Conservation (phyloP, 2,329 filamentous ascomycete genomes). For the Macrophomina tecta region DNA sequence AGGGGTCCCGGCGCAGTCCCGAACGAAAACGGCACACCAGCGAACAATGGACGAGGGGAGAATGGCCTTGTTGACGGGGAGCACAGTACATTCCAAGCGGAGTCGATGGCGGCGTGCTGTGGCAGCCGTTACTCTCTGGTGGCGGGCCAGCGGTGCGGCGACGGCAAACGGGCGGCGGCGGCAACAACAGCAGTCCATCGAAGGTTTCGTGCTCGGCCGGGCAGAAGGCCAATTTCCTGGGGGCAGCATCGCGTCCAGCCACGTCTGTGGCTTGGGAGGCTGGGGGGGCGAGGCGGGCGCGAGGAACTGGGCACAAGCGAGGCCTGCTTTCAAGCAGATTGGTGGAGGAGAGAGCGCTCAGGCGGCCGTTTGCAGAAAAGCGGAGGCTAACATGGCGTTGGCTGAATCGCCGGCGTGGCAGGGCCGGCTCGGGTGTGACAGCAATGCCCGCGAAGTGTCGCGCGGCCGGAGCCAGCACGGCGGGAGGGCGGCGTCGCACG, state of each 20-base stretch:
- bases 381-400: conserved; percentile 2
- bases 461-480: neutral
- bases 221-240: conserved; percentile 2
- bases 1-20: conserved; percentile 23
- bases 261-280: neutral
- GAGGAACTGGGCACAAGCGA: conserved; percentile 6
- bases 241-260: neutral
- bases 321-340: conserved; percentile 2
- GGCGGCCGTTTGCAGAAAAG: conserved; percentile 17
- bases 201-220: neutral
- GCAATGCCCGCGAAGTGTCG: neutral
- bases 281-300: neutral
- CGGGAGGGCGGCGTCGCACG: neutral
- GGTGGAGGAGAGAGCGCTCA: neutral
- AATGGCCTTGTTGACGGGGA: conserved; percentile 3
- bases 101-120: neutral
- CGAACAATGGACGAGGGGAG: conserved; percentile 13
- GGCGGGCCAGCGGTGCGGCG: neutral
- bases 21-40: conserved; percentile 14
- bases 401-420: conserved; percentile 13
- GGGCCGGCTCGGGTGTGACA: conserved; percentile 16
- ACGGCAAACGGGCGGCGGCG: neutral
- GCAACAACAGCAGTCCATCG: neutral
- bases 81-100: neutral
- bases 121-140: neutral